These are phyloP conservation scores for Coemansia sp. DNA, from an alignment of 192 early-diverging fungal species.

Conservation along the genomic window DNA sequence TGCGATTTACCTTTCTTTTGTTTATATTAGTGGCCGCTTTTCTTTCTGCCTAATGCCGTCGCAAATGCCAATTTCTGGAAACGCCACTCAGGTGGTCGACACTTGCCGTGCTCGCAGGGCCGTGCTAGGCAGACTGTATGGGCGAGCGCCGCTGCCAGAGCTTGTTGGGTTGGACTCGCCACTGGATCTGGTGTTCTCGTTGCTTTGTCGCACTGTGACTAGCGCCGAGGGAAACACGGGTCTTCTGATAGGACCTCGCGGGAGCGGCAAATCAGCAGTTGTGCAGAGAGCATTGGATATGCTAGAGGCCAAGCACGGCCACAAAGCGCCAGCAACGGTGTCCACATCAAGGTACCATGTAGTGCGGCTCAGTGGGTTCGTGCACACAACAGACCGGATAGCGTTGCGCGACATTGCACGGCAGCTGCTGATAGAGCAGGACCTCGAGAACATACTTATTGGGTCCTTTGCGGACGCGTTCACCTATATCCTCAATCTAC, in stretches of 20 bases:
- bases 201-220: conserved; percentile 31
- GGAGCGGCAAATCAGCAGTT: conserved; percentile 69
- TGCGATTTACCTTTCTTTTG: neutral
- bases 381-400: conserved; percentile 77
- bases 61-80: conserved; percentile 5
- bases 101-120: neutral
- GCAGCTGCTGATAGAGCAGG: conserved; percentile 68
- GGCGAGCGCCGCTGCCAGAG: conserved; percentile 23
- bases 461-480: conserved; percentile 41
- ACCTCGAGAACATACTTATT: conserved; percentile 48
- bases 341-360: conserved; percentile 55
- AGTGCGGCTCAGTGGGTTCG: conserved; percentile 72
- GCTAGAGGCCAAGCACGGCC: conserved; percentile 17
- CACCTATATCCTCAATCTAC: conserved; percentile 36
- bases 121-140: conserved; percentile 28
- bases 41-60: neutral
- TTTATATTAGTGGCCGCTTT: neutral
- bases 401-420: conserved; percentile 81
- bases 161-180: conserved; percentile 33
- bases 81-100: neutral
- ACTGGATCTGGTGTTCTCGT: conserved; percentile 15
- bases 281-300: conserved; percentile 22
- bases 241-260: conserved; percentile 77
- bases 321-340: neutral
- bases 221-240: conserved; percentile 79